phyloP scores from a whole-genome alignment of 495 filamentous ascomycete species.

The Massariosphaeria phaeospora region DNA sequence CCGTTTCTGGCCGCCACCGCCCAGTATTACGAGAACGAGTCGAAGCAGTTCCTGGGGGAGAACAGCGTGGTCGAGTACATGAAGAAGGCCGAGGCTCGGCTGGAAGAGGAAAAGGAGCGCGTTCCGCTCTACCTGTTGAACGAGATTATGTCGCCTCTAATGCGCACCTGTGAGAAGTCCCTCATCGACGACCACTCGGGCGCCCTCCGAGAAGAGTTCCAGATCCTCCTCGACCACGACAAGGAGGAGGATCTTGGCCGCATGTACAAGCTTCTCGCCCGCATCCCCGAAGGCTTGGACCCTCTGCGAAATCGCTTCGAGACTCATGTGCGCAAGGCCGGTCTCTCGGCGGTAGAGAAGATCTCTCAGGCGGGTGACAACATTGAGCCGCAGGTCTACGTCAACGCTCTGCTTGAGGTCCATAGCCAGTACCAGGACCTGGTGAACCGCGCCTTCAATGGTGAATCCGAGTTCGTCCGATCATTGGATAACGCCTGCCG shows the following conservation, averaged over 20 bases:
- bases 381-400: conserved; percentile 93
- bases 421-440: conserved; percentile 88
- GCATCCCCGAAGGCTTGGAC: conserved; percentile 88
- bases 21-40: conserved; percentile 84
- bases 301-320: conserved; percentile 86
- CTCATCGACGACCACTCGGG: conserved; percentile 82
- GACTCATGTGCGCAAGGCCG: conserved; percentile 84
- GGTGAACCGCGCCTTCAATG: conserved; percentile 87
- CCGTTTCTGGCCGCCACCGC: conserved; percentile 85
- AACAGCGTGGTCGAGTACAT: conserved; percentile 99
- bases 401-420: conserved; percentile 88
- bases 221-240: conserved; percentile 90
- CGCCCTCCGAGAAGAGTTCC: conserved; percentile 90
- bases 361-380: conserved; percentile 83
- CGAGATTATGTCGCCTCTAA: conserved; percentile 78
- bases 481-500: conserved; percentile 96
- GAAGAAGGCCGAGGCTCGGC: conserved; percentile 94
- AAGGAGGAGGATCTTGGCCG: conserved; percentile 89
- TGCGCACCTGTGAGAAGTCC: conserved; percentile 79
- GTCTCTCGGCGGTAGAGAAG: conserved; percentile 82
- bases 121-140: conserved; percentile 86
- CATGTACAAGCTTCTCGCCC: conserved; percentile 89
- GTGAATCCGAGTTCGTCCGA: conserved; percentile 94
- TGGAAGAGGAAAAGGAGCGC: conserved; percentile 90
- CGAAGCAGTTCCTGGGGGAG: conserved; percentile 87